Evolutionary conservation across 306 rosid genomes (phyloP).

Genomic region (Cicer arietinum): DNA sequence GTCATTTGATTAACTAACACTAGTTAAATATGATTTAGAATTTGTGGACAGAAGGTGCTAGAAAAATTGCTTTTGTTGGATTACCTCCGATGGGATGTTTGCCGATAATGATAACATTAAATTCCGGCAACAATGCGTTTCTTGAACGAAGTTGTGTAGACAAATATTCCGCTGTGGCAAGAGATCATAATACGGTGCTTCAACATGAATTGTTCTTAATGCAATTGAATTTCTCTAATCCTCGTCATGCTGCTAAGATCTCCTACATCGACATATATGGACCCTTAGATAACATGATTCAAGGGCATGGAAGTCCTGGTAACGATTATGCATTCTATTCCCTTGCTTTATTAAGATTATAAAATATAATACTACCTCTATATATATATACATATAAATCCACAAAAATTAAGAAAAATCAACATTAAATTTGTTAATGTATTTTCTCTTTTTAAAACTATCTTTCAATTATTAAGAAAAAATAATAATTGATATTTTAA

Average conservation of each 20-base stretch:
- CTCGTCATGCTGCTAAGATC: conserved; percentile 42
- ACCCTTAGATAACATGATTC: conserved; percentile 57
- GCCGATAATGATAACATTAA: conserved; percentile 59
- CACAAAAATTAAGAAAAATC: too few species aligned
- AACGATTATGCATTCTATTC: background rate
- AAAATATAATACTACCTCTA: too few species aligned
- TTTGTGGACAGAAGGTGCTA: conserved; percentile 67
- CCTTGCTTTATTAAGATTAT: background rate
- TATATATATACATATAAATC: too few species aligned
- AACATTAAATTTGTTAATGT: too few species aligned
- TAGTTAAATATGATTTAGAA: conserved; percentile 40
- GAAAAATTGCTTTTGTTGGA: conserved; percentile 62
- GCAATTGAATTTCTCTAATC: conserved; percentile 49
- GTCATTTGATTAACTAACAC: background rate
- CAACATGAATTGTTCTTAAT: conserved; percentile 54
- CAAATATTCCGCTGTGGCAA: conserved; percentile 55
- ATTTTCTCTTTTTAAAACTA: too few species aligned
- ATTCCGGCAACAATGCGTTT: conserved; percentile 28
- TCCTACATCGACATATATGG: conserved; percentile 60
- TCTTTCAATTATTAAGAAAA: too few species aligned
- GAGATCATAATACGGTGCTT: conserved; percentile 59
- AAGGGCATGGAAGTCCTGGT: conserved; percentile 48
- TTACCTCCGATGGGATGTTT: conserved; percentile 81
- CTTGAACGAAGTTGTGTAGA: conserved; percentile 61
- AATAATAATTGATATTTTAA: too few species aligned